Evolutionary conservation across 1,284 basidiomycete genomes (phyloP).

Genomic region (Exobasidium cylindrosporum): DNA sequence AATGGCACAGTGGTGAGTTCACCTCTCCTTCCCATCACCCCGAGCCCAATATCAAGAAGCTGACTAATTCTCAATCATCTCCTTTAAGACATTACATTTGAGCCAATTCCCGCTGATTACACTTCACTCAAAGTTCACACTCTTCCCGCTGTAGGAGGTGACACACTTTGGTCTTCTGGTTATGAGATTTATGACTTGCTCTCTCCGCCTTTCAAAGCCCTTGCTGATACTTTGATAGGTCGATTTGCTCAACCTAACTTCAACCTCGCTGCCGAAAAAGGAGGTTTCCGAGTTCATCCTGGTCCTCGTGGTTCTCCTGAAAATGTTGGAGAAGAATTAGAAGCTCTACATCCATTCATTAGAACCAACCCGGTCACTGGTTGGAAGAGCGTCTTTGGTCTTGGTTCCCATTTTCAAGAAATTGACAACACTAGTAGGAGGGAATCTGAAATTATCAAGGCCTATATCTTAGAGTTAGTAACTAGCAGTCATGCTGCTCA

Average conservation of each 20-base stretch:
- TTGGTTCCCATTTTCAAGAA: conserved; percentile 7
- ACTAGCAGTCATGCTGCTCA: not conserved
- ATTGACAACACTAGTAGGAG: not conserved
- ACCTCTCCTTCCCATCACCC: not conserved
- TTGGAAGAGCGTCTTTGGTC: conserved; percentile 70
- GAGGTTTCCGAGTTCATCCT: conserved; percentile 43
- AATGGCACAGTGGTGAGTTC: conserved; percentile 42
- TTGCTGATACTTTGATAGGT: conserved; percentile 59
- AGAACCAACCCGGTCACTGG: conserved; percentile 72
- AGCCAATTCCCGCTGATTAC: conserved; percentile 67
- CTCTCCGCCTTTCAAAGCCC: conserved; percentile 62
- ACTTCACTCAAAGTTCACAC: conserved; percentile 45
- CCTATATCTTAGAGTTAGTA: not conserved
- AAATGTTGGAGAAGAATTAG: conserved; percentile 54
- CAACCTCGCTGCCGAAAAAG: conserved; percentile 23
- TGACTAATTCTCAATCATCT: conserved; percentile 46
- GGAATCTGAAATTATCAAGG: conserved; percentile 5
- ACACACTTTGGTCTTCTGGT: conserved; percentile 59
- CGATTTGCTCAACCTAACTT: conserved; percentile 25
- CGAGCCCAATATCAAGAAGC: not conserved
- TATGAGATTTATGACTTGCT: conserved; percentile 68
- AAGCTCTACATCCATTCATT: conserved; percentile 61
- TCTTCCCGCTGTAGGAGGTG: conserved; percentile 23
- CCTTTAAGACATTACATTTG: conserved; percentile 75
- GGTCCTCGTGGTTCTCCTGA: conserved; percentile 25